Conservation (phyloP, 306 rosid genomes). For the Vachellia collinsii region DNA sequence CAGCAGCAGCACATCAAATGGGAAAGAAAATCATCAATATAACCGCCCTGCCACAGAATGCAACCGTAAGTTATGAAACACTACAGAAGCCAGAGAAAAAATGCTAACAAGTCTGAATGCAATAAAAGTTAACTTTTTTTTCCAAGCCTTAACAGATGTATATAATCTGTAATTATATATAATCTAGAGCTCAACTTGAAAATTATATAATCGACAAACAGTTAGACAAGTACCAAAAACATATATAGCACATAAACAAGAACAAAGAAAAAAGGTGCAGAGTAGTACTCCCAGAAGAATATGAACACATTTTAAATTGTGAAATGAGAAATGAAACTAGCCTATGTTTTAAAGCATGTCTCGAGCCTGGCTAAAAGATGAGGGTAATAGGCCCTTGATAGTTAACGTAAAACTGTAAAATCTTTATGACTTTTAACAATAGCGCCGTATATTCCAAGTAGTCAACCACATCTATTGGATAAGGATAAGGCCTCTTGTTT, state of each 20-base stretch:
- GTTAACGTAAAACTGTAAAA: background rate
- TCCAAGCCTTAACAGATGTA: background rate
- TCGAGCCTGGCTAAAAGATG: background rate
- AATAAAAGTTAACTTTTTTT: background rate
- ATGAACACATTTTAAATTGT: background rate
- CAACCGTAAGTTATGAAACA: conserved; percentile 15
- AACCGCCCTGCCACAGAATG: conserved; percentile 76
- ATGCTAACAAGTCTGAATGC: background rate
- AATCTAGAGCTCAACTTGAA: background rate
- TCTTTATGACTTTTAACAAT: background rate
- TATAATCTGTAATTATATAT: background rate
- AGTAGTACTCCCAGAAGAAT: background rate
- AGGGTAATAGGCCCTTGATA: background rate
- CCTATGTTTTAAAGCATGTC: background rate
- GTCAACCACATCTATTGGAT: background rate
- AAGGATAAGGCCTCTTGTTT: no score
- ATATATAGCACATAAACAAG: background rate
- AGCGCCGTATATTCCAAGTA: background rate
- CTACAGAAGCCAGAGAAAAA: conserved; percentile 22
- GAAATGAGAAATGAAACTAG: background rate
- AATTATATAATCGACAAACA: conserved; percentile 6
- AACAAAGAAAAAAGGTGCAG: background rate
- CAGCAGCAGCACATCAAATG: conserved; percentile 98
- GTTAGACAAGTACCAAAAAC: background rate
- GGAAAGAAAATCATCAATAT: conserved; percentile 89